Conservation (phyloP, 1,139 yeast species). For the Geotrichum carabidarum region DNA sequence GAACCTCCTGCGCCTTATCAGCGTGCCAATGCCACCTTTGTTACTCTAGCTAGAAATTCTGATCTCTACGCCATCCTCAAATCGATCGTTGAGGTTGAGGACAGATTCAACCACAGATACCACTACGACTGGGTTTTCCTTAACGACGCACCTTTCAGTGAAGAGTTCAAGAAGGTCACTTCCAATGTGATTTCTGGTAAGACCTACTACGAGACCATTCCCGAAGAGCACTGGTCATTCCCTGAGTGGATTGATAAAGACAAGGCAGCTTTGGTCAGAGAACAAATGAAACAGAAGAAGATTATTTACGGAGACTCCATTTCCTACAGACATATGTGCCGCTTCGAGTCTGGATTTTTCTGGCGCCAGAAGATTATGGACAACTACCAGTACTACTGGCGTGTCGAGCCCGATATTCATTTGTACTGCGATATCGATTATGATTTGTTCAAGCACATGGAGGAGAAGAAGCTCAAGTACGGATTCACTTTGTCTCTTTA, state of each 20-base stretch:
- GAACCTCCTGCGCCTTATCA: slow-evolving; percentile 17
- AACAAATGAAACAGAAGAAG: slow-evolving; percentile 44
- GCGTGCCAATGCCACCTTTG: slow-evolving; percentile 60
- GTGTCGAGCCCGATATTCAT: slow-evolving; percentile 89
- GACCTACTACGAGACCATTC: slow-evolving; percentile 61
- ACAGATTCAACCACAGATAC: slow-evolving; percentile 59
- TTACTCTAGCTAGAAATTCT: slow-evolving; percentile 64
- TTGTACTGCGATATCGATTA: slow-evolving; percentile 77
- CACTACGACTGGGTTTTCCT: slow-evolving; percentile 77
- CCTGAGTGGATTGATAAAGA: slow-evolving; percentile 64
- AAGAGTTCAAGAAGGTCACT: slow-evolving; percentile 47
- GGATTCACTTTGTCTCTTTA: slow-evolving; percentile 81
- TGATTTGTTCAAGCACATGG: slow-evolving; percentile 80
- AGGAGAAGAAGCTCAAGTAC: slow-evolving; percentile 66
- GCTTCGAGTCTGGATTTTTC: slow-evolving; percentile 89
- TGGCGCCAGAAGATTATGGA: slow-evolving; percentile 69
- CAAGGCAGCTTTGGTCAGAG: slow-evolving; percentile 54
- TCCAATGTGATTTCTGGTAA: slow-evolving; percentile 53
- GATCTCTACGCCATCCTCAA: slow-evolving; percentile 56
- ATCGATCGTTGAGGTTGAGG: slow-evolving; percentile 63
- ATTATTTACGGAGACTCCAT: slow-evolving; percentile 65
- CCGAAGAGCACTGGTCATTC: slow-evolving; percentile 68
- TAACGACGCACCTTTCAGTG: slow-evolving; percentile 58
- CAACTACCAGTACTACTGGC: slow-evolving; percentile 86
- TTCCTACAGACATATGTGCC: slow-evolving; percentile 82